Conservation (phyloP, 2,329 filamentous ascomycete species). For the Neofusicoccum laricinum region DNA sequence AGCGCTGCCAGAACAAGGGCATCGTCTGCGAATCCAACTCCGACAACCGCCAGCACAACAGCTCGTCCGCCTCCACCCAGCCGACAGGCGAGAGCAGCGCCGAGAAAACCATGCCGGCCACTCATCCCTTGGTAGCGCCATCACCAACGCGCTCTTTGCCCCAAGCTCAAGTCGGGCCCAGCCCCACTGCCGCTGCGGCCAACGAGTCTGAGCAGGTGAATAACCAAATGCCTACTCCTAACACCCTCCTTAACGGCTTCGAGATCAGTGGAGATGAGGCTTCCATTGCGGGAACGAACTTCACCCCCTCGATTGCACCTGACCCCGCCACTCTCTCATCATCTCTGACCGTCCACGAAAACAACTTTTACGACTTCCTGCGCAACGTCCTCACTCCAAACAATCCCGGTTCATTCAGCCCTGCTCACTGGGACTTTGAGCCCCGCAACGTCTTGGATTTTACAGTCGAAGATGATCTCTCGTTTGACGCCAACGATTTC, state of each 20-base stretch:
- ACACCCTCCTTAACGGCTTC: constrained; percentile 12
- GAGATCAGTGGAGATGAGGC: constrained; percentile 13
- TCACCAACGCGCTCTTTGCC: background rate
- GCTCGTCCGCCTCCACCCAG: constrained; percentile 27
- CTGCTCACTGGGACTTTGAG: constrained; percentile 20
- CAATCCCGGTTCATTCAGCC: background rate
- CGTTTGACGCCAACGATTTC: constrained; percentile 45
- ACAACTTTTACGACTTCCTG: constrained; percentile 15
- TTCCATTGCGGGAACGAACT: background rate
- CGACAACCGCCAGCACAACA: constrained; percentile 18
- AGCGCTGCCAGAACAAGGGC: constrained; percentile 49
- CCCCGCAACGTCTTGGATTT: constrained; percentile 46
- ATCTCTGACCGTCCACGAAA: background rate
- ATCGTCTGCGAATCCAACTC: constrained; percentile 39
- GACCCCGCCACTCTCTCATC: background rate
- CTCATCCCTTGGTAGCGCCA: background rate
- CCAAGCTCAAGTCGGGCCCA: background rate
- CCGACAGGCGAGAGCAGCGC: constrained; percentile 14
- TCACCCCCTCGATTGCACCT: background rate
- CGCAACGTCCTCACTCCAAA: constrained; percentile 13
- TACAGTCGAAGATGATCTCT: constrained; percentile 44
- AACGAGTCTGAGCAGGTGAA: constrained; percentile 5
- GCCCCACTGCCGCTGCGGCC: background rate
- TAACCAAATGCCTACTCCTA: constrained; percentile 13
- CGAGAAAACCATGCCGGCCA: background rate